Conservation (phyloP, 164 flowering plant species). For the Liquidambar formosana region DNA sequence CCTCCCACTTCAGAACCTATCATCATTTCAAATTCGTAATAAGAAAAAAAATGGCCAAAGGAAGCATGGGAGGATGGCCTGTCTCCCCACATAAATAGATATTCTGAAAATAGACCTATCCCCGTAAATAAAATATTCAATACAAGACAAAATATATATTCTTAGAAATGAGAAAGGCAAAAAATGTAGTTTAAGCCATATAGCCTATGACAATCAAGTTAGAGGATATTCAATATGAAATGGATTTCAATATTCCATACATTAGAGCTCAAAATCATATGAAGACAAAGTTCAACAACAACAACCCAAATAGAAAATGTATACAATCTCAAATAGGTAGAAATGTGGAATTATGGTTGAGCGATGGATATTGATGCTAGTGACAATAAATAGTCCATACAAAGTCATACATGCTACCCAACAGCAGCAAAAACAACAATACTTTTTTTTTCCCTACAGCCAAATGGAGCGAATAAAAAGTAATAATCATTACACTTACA, state of each 20-base stretch:
- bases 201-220: not conserved
- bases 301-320: not conserved
- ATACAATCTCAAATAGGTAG: too few relatives aligned
- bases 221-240: not conserved
- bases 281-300: not conserved
- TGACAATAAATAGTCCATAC: too few relatives aligned
- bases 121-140: not conserved
- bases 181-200: not conserved
- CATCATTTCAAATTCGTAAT: not conserved
- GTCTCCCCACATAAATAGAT: too few relatives aligned
- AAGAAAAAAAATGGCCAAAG: not conserved
- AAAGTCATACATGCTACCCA: too few relatives aligned
- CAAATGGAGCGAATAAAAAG: too few relatives aligned
- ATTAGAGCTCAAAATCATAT: not conserved
- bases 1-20: slow-evolving; percentile 89
- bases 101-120: not conserved
- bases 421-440: too few relatives aligned
- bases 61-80: not conserved
- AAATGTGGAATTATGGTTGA: too few relatives aligned
- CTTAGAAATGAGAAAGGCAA: not conserved
- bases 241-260: not conserved
- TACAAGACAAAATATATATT: not conserved
- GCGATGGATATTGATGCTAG: too few relatives aligned
- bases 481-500: too few relatives aligned
- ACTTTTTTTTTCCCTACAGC: too few relatives aligned